Evolutionary conservation across 345 rosid genomes (phyloP).

Genomic region (Rubroshorea leprosula): DNA sequence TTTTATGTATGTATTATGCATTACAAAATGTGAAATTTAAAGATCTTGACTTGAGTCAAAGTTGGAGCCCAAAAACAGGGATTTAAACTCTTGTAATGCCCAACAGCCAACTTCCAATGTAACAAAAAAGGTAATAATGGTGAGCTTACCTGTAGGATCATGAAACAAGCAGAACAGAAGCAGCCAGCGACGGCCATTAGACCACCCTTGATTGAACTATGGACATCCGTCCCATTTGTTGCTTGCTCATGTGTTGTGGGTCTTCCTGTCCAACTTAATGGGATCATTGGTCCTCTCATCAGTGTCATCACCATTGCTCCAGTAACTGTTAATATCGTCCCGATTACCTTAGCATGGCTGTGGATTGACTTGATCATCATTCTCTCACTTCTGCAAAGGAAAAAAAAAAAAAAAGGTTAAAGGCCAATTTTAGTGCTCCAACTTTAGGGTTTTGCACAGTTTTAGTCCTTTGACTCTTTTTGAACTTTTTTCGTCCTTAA

Average conservation of each 20-base stretch:
- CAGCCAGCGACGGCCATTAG: slow-evolving; percentile 51
- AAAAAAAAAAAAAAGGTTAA: no score
- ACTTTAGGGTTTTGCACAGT: no score
- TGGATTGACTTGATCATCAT: slow-evolving; percentile 40
- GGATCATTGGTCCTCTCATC: slow-evolving; percentile 53
- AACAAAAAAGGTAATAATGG: no score
- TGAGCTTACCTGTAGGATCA: slow-evolving; percentile 67
- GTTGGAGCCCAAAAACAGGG: no score
- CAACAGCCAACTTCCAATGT: no score
- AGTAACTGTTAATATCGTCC: slow-evolving; percentile 68
- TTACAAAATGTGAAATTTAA: no score
- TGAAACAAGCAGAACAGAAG: slow-evolving; percentile 68
- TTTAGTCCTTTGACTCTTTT: no score
- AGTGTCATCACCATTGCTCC: slow-evolving; percentile 95
- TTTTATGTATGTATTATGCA: not conserved
- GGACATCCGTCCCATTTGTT: slow-evolving; percentile 35
- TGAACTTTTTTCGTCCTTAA: no score
- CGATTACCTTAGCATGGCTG: slow-evolving; percentile 59
- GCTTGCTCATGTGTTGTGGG: slow-evolving; percentile 20
- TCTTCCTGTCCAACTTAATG: slow-evolving; percentile 49
- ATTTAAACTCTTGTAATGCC: no score
- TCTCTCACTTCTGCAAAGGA: slow-evolving; percentile 73
- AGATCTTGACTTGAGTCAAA: no score
- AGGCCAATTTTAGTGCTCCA: no score
- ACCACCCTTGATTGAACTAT: slow-evolving; percentile 55